Evolutionary conservation across 257 asterid genomes (phyloP).

Genomic region (Nicotiana undulata): DNA sequence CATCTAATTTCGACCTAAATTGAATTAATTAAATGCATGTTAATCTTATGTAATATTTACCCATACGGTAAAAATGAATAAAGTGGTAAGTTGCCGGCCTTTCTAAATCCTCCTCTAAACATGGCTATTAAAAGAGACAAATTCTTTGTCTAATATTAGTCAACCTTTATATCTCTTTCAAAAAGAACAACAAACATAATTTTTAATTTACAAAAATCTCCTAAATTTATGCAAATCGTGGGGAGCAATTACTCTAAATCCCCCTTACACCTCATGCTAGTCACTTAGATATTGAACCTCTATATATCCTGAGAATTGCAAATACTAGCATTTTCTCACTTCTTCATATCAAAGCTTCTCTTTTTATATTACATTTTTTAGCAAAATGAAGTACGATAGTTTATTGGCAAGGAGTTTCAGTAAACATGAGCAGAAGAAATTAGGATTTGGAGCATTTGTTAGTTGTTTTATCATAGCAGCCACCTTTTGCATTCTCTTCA

Average conservation of each 20-base stretch:
- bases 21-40: background rate
- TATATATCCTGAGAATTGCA: background rate
- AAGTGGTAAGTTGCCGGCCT: background rate
- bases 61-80: background rate
- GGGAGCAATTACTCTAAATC: constrained; percentile 17
- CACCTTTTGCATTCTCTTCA: constrained; percentile 23
- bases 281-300: background rate
- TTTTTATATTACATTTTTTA: background rate
- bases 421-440: constrained; percentile 24
- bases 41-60: background rate
- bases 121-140: background rate
- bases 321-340: constrained; percentile 8
- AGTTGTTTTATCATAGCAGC: constrained; percentile 30
- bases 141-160: background rate
- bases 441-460: constrained; percentile 29
- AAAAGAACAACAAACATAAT: background rate
- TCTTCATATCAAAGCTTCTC: background rate
- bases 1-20: background rate
- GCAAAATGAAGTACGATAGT: constrained; percentile 18
- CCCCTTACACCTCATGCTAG: constrained; percentile 1
- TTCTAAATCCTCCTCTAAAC: background rate
- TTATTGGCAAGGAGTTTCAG: constrained; percentile 32
- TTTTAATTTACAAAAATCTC: background rate
- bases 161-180: constrained; percentile 13
- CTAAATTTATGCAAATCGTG: constrained; percentile 9